A percentile compares a stretch with the other conserved stretches of the same genome.
Conservation (phyloP, 176 grass and related monocot genomes). For the Thinopyrum elongatum region DNA sequence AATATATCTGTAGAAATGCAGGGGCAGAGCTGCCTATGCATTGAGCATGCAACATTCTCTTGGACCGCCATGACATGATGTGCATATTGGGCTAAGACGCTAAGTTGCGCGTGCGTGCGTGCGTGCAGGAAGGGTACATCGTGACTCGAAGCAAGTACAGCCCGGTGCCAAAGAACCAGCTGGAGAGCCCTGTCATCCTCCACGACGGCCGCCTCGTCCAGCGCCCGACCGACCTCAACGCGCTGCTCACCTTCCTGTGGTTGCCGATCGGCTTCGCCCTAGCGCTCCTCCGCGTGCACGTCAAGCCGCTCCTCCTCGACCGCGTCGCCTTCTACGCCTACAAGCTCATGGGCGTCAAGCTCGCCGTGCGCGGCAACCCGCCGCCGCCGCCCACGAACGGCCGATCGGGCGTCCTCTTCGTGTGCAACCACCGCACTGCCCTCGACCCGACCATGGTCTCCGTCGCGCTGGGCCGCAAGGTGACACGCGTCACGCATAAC, state of each 20-base stretch:
- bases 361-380: constrained; percentile 54
- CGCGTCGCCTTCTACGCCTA: constrained; percentile 51
- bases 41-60: not conserved
- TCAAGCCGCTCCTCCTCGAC: constrained; percentile 52
- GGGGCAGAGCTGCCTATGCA: too few relatives aligned
- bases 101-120: too few relatives aligned
- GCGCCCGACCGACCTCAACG: constrained; percentile 55
- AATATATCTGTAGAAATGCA: too few relatives aligned
- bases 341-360: constrained; percentile 56
- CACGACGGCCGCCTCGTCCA: constrained; percentile 69
- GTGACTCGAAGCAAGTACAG: constrained; percentile 43
- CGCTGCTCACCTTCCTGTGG: constrained; percentile 72
- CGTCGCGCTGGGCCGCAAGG: constrained; percentile 55
- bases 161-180: constrained; percentile 39
- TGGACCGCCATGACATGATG: not conserved
- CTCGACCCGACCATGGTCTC: constrained; percentile 46
- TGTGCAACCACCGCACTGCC: constrained; percentile 76
- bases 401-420: constrained; percentile 50
- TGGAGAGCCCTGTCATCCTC: constrained; percentile 43
- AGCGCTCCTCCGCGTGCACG: constrained; percentile 41
- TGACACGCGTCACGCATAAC: constrained; percentile 51
- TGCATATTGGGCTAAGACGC: too few relatives aligned
- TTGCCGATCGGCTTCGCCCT: constrained; percentile 57
- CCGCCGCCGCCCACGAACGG: constrained; percentile 42
- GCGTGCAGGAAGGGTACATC: constrained; percentile 55